Evolutionary conservation across 1,139 yeast species (phyloP).

Genomic region (Pichia sp.): DNA sequence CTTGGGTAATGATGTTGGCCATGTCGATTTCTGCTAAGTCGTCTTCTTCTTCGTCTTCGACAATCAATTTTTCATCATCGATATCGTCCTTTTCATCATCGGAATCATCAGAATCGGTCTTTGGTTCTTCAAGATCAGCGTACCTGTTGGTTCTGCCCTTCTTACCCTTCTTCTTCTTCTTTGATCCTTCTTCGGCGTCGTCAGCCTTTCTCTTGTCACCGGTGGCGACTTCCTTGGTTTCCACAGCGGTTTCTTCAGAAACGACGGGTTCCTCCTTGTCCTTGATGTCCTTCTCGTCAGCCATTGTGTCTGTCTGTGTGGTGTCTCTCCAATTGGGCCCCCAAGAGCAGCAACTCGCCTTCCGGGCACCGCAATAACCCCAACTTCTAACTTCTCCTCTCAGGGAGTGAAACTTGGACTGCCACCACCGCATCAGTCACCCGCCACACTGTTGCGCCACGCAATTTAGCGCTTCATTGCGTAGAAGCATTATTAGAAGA

Average conservation of each 20-base stretch:
- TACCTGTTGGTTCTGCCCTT: slow-evolving; percentile 47
- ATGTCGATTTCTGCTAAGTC: slow-evolving; percentile 82
- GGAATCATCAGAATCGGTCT: slow-evolving; percentile 35
- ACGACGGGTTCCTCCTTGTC: neutral
- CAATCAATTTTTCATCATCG: slow-evolving; percentile 54
- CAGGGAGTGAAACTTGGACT: too few species aligned
- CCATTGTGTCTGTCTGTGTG: neutral
- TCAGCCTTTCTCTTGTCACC: slow-evolving; percentile 21
- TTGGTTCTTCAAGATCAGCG: slow-evolving; percentile 40
- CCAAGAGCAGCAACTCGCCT: too few species aligned
- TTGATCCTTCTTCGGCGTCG: slow-evolving; percentile 20
- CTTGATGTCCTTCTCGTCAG: slow-evolving; percentile 8
- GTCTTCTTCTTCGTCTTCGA: slow-evolving; percentile 72
- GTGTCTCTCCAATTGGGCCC: neutral
- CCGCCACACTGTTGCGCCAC: too few species aligned
- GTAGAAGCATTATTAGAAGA: too few species aligned
- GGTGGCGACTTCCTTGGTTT: neutral
- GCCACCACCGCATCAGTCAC: too few species aligned
- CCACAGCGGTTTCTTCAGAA: neutral
- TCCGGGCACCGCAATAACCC: too few species aligned
- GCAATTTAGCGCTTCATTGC: too few species aligned
- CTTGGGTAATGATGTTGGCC: slow-evolving; percentile 76
- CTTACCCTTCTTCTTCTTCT: slow-evolving; percentile 42
- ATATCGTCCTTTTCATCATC: slow-evolving; percentile 49
- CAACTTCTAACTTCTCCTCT: too few species aligned